Base-by-base conservation (phyloP, 2,329 filamentous ascomycete genomes). In the Diaporthe eres region DNA sequence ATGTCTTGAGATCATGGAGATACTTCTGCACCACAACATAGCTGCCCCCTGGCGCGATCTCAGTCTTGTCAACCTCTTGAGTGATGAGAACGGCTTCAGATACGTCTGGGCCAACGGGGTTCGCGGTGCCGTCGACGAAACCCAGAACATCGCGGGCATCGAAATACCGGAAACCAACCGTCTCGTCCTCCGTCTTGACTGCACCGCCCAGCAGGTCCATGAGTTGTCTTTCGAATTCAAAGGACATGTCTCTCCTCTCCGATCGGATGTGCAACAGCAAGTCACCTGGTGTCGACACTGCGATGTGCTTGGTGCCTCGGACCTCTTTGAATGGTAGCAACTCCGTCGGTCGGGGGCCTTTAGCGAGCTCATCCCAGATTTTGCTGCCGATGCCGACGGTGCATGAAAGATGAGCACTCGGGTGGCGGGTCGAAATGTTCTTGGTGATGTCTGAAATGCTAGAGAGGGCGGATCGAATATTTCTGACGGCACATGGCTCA, bases 161-260 rank as follows among this genome's bases (percentile, higher is more conserved):
- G 13, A 61, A 61, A n/a, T 61, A 61, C 5, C 58, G 58, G 13
- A 61, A 61, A 4, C 58, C 37, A 19, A 61, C 37, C 7, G 58
- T 61, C 58, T 42, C 58, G 28, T 61, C 37, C 8, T 61, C 37
- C 15, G 6, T 42, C 5, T 61, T 42, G 37, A 61, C 58, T 7
- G 37, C 37, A 28, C 28, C 58, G n/a, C 58, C 58, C n/a, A 61
- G 34, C n/a, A 61, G 7, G 34, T 61, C 37, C 37, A 61, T 61
- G 58, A 42, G 58, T 19, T 61, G 58, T 42, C 58, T 61, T 25
- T 61, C 58, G 19, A 61, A 42, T 19, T 61, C 58, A n/a, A 61
- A 61, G 58, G 58, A 61, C 58, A 42, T 42, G 58, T 61, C 58
- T 42, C 58, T 42, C 37, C 58, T 42, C 58, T 61, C 57, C 34